Evolutionary conservation across 306 rosid genomes (phyloP).

Genomic region (Vachellia pachyceras): DNA sequence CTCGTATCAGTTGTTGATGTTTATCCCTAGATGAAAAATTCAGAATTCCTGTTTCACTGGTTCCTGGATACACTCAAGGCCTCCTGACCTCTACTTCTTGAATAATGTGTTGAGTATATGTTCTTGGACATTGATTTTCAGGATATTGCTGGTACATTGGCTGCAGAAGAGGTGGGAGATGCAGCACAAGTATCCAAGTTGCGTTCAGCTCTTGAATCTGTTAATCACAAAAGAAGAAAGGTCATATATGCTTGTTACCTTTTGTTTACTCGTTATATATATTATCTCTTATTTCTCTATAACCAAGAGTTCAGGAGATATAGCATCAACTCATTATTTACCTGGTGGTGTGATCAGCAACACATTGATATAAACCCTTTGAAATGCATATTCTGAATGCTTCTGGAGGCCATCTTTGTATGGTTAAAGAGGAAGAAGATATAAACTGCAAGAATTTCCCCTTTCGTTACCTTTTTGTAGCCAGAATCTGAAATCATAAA

Average conservation of each 20-base stretch:
- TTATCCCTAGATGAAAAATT: not conserved
- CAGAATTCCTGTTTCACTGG: not conserved
- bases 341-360: not conserved
- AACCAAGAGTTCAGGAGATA: constrained; percentile 2
- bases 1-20: too few relatives aligned
- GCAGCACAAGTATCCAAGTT: constrained; percentile 74
- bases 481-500: constrained; percentile 6
- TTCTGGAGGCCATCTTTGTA: constrained; percentile 7
- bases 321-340: not conserved
- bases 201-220: constrained; percentile 91
- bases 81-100: not conserved
- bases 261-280: too few relatives aligned
- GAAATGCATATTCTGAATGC: not conserved
- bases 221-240: constrained; percentile 87
- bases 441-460: constrained; percentile 6
- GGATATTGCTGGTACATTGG: constrained; percentile 92
- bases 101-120: constrained; percentile 3
- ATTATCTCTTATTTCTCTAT: not conserved
- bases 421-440: constrained; percentile 24
- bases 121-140: constrained; percentile 41
- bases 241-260: constrained; percentile 44
- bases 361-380: constrained; percentile 6
- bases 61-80: not conserved
- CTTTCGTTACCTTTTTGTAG: not conserved
- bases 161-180: constrained; percentile 78